These are phyloP conservation scores for Torulaspora indica DNA, from an alignment of 805 yeast genomes.

Conservation along the genomic window DNA sequence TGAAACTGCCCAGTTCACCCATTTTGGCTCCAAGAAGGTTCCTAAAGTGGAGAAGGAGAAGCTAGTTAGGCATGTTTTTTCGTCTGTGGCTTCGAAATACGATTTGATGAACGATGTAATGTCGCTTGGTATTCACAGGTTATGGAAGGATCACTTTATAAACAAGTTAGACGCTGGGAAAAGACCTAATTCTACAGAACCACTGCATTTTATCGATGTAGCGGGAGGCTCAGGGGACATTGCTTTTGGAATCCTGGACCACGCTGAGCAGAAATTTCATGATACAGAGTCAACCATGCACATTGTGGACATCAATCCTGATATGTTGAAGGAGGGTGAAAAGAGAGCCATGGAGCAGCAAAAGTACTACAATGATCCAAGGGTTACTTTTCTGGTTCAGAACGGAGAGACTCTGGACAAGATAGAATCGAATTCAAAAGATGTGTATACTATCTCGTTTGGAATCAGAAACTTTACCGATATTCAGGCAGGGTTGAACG, in stretches of 20 bases:
- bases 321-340: conserved; percentile 92
- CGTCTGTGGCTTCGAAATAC: conserved; percentile 89
- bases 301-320: conserved; percentile 90
- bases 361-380: conserved; percentile 46
- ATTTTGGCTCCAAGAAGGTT: conserved; percentile 87
- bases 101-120: conserved; percentile 98
- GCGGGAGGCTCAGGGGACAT: conserved; percentile 99
- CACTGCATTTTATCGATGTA: conserved; percentile 85
- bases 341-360: conserved; percentile 60
- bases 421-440: conserved; percentile 83
- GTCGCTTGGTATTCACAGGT: conserved; percentile 91
- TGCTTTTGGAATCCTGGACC: conserved; percentile 90
- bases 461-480: conserved; percentile 97
- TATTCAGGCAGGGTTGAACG: conserved; percentile 85
- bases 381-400: conserved; percentile 81
- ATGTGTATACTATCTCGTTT: conserved; percentile 92
- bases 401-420: conserved; percentile 87
- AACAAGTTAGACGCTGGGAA: conserved; percentile 86
- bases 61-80: conserved; percentile 79
- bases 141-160: conserved; percentile 92
- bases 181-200: conserved; percentile 74
- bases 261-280: conserved; percentile 72
- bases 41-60: conserved; percentile 75
- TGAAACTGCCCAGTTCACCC: conserved; percentile 54
- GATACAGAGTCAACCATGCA: conserved; percentile 80